Conservation (phyloP, 495 filamentous ascomycete species). For the Xylaria curta region DNA sequence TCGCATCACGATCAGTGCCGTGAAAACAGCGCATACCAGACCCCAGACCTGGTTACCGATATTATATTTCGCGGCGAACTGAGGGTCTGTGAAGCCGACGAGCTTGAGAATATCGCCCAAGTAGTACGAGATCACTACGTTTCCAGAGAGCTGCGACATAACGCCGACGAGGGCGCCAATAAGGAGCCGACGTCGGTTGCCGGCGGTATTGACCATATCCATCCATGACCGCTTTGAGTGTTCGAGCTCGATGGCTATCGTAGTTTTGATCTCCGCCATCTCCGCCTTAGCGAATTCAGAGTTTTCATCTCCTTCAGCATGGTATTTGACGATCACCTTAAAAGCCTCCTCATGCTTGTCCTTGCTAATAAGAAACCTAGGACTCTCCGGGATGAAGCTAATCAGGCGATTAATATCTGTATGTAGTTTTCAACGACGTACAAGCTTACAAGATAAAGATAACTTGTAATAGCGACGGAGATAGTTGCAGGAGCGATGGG, state of each 20-base stretch:
- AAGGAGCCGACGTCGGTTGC: constrained; percentile 63
- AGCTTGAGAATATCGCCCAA: constrained; percentile 51
- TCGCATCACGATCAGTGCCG: constrained; percentile 53
- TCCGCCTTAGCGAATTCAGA: constrained; percentile 66
- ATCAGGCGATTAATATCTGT: background rate
- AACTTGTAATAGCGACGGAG: constrained; percentile 63
- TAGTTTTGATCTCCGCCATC: constrained; percentile 64
- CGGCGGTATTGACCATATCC: constrained; percentile 60
- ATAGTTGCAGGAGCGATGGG: constrained; percentile 63
- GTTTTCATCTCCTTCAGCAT: constrained; percentile 63
- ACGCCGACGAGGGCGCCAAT: constrained; percentile 64
- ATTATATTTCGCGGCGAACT: constrained; percentile 59
- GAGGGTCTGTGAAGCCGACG: constrained; percentile 51
- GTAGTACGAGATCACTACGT: constrained; percentile 66
- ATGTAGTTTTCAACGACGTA: background rate
- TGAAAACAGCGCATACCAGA: constrained; percentile 53
- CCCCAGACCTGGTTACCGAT: constrained; percentile 59
- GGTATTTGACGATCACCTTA: constrained; percentile 64
- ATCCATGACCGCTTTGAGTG: constrained; percentile 59
- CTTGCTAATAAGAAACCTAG: constrained; percentile 65
- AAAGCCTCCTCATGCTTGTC: constrained; percentile 64
- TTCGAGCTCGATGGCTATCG: constrained; percentile 63
- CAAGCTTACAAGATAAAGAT: constrained; percentile 52
- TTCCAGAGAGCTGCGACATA: constrained; percentile 71
- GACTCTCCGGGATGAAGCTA: constrained; percentile 65